phyloP scores from a whole-genome alignment of 2,329 filamentous ascomycete species.

The Clarireedia hainanense region DNA sequence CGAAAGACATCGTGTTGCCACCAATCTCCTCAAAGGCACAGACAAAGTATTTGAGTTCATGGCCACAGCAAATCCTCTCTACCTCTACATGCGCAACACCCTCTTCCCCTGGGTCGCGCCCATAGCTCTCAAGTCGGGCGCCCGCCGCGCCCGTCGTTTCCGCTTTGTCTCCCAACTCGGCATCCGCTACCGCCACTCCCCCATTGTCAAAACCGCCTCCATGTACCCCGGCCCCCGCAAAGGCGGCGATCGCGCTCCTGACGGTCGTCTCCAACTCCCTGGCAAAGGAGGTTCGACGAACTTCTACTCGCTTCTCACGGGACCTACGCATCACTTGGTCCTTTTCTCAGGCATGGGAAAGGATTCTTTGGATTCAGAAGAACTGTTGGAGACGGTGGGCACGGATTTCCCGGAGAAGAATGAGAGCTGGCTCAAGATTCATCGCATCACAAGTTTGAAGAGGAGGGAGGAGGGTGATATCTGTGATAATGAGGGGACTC shows the following conservation, averaged over 20 bases:
- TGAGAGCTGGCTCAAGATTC: constrained; percentile 1
- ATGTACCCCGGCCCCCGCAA: constrained; percentile 31
- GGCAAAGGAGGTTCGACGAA: constrained; percentile 11
- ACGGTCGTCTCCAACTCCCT: constrained; percentile 27
- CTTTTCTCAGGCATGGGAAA: constrained; percentile 27
- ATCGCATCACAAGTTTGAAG: neutral
- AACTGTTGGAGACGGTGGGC: constrained; percentile 11
- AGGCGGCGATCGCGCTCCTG: constrained; percentile 40
- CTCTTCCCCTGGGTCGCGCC: constrained; percentile 35
- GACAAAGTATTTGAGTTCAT: constrained; percentile 35
- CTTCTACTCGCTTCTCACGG: constrained; percentile 25
- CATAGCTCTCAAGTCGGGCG: constrained; percentile 23
- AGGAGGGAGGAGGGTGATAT: neutral
- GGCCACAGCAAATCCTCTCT: constrained; percentile 31
- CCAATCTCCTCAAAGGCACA: constrained; percentile 34
- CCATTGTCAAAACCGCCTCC: constrained; percentile 30
- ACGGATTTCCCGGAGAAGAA: constrained; percentile 5
- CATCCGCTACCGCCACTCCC: constrained; percentile 36
- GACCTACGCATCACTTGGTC: constrained; percentile 26
- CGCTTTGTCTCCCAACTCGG: constrained; percentile 35
- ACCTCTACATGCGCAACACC: constrained; percentile 32
- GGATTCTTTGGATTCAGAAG: constrained; percentile 10
- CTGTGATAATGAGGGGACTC: constrained; percentile 18
- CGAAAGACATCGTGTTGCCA: constrained; percentile 40
- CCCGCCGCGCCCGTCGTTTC: constrained; percentile 23